Evolutionary conservation across 2,329 filamentous ascomycete genomes (phyloP), one percentile per base, ranked within the genome.

Genomic region (Whalleya microplaca): DNA sequence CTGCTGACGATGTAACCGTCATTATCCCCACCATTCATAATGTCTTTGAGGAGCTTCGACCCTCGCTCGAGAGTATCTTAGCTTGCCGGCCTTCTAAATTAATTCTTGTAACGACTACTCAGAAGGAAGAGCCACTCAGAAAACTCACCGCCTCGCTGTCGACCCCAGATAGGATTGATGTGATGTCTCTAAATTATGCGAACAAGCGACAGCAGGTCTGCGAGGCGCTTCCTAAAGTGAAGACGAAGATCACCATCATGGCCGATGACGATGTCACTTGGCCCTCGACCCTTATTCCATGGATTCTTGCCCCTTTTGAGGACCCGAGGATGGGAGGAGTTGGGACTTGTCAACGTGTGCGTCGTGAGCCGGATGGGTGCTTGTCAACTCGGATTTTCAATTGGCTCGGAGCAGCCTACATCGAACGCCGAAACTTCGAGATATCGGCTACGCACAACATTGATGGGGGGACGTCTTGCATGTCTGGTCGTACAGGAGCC

Each of bases 171-270:
- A 29, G 18, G 20, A 86, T 96, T 64, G 84, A 86, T 53, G 87
- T 96, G 43, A 80, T 94, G 63, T 88, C 84, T 62, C 90, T 92
- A 27, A 81, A 84, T 58, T 93, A 96, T 71, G 92, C 94, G 65
- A 98, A 98, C 79, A 98, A 98, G 80, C 89, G 94, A 53, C 86
- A 94, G 19, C 94, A 98, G 74, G 92, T 98, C 71, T 96, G 92
- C 73, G 85, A 92, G 71, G 94, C 92, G 2, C 90, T 98, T 46
- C 92, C 93, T 19, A 84, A 91, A 64, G 92, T 97, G 55, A 82
- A 80, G 64, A 97, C 94, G 0, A 78, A 83, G 49, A 92, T 98
- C 70, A 96, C 91, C 40, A 84, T 98, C 67, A 92, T 98, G 79
- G 92, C 93, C 21, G 94, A 98, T 71, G 94, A 98, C 75, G 94